Base-by-base conservation (phyloP, 164 flowering plant genomes). In the Cinnamomum micranthum region DNA sequence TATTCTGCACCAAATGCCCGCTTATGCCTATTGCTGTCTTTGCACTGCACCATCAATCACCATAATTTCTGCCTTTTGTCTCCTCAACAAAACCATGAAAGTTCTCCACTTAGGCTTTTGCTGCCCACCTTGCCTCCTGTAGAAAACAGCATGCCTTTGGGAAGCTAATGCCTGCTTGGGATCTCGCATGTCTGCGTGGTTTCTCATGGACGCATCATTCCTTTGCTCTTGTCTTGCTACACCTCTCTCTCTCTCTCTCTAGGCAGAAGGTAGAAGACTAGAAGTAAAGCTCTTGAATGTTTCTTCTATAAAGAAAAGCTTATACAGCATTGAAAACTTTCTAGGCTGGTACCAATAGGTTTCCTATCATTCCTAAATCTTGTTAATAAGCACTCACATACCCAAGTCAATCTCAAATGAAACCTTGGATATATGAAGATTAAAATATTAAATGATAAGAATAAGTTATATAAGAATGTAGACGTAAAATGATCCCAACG, bases 1-100 rank as follows among this genome's bases (percentile, higher is more conserved):
- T 79, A 81, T 83, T 82, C 77, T 76, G 84, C 62, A 81, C 74
- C 77, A 77, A 74, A 65, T 66, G 73, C 71, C 81, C 84, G 75
- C 69, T 77, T 76, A 81, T 78, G 69, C 77, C 79, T 84, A 71
- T 81, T 68, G 73, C 64, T 89, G 90, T 88, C 86, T 79, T 81
- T 79, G 68, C 58, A 74, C 71, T 75, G 80, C 73, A 77, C 80
- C 74, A 75, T 75, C 72, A 76, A 65, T 82, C 81, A 73, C 92
- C 97, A 85, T 84, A 89, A 87, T 79, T 82, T 81, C 80, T 86
- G 94, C 87, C 83, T 75, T 83, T 74, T 88, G 92, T 88, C 88
- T 83, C 93, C 90, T 84, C 86, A 87, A 82, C 97, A 92, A 89
- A 87, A 86, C 86, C 88, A 86, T 90, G 70, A 81, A 88, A 92